These are phyloP conservation scores for Microdochium trichocladiopsis DNA, from an alignment of 2,329 filamentous ascomycete species.

Conservation along the genomic window DNA sequence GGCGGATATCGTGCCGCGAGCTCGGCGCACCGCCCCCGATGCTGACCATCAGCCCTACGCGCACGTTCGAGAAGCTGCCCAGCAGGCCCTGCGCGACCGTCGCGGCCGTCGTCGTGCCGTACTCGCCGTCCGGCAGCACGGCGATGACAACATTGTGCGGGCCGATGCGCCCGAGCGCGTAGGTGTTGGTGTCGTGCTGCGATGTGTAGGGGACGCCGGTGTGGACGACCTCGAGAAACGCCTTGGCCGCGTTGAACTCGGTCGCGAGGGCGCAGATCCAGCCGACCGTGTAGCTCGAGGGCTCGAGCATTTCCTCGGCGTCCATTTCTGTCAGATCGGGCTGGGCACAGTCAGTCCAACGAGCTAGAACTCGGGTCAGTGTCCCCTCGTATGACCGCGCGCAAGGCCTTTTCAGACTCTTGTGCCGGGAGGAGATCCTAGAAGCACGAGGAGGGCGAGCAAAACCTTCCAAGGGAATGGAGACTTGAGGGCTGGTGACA, in stretches of 20 bases:
- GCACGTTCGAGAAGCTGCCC: conserved; percentile 16
- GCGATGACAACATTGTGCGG: conserved; percentile 27
- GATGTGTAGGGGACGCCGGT: conserved; percentile 13
- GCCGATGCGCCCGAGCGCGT: conserved; percentile 21
- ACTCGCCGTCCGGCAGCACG: conserved; percentile 14
- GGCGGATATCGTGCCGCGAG: conserved; percentile 16
- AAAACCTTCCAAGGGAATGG: too few species aligned
- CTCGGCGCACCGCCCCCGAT: conserved; percentile 23
- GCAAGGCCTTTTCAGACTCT: too few species aligned
- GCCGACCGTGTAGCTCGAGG: conserved; percentile 34
- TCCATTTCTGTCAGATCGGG: too few species aligned
- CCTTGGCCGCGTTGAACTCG: conserved; percentile 28
- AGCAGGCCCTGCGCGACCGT: conserved; percentile 15
- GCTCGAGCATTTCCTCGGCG: too few species aligned
- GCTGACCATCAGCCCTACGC: conserved; percentile 22
- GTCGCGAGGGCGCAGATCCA: conserved; percentile 33
- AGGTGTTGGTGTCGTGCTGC: conserved; percentile 16
- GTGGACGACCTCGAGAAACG: conserved; percentile 30
- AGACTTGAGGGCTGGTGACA: too few species aligned
- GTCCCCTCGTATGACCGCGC: too few species aligned
- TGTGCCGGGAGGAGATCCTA: too few species aligned
- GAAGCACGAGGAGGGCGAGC: too few species aligned
- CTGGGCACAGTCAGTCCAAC: too few species aligned
- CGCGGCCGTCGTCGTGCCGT: conserved; percentile 16
- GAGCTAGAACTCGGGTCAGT: too few species aligned